These are phyloP conservation scores for Candida neerlandica DNA, from an alignment of 1,139 yeast species.

Conservation along the genomic window DNA sequence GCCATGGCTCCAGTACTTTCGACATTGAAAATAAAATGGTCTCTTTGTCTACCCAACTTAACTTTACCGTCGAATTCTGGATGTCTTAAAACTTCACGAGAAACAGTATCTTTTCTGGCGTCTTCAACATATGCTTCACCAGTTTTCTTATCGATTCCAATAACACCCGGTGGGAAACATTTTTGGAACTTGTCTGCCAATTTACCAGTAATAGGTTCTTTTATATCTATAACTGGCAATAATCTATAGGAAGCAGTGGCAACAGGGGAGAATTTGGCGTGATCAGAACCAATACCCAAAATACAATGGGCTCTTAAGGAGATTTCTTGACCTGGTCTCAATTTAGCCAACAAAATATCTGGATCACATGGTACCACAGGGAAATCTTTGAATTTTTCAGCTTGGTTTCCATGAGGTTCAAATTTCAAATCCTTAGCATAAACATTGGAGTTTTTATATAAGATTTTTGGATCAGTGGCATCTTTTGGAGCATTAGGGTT, in stretches of 20 bases:
- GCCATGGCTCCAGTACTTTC: slow-evolving; percentile 97
- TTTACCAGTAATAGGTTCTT: slow-evolving; percentile 72
- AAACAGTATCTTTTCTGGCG: slow-evolving; percentile 92
- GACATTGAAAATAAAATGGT: slow-evolving; percentile 89
- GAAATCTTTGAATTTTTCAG: slow-evolving; percentile 61
- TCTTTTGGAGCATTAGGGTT: slow-evolving; percentile 83
- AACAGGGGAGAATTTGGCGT: slow-evolving; percentile 96
- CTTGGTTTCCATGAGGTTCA: slow-evolving; percentile 90
- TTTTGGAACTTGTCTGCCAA: slow-evolving; percentile 78
- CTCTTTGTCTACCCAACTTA: slow-evolving; percentile 86
- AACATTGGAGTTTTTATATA: slow-evolving; percentile 81
- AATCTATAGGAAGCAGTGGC: slow-evolving; percentile 96
- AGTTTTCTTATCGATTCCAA: slow-evolving; percentile 61
- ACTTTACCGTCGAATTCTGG: slow-evolving; percentile 88
- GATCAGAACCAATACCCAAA: slow-evolving; percentile 91
- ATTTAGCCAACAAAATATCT: slow-evolving; percentile 83
- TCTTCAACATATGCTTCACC: slow-evolving; percentile 83
- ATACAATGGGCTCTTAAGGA: slow-evolving; percentile 88
- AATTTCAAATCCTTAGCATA: slow-evolving; percentile 88
- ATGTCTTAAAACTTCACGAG: slow-evolving; percentile 93
- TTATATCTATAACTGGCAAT: slow-evolving; percentile 85
- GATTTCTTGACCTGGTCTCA: slow-evolving; percentile 97
- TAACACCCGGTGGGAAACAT: slow-evolving; percentile 93
- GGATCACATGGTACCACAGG: slow-evolving; percentile 86
- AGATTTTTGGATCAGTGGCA: slow-evolving; percentile 78